Percentiles rank a stretch among this genome's conserved stretches.
phyloP scores from a whole-genome alignment of 1,139 yeast genomes.

The Yamadazyma siamensis region DNA sequence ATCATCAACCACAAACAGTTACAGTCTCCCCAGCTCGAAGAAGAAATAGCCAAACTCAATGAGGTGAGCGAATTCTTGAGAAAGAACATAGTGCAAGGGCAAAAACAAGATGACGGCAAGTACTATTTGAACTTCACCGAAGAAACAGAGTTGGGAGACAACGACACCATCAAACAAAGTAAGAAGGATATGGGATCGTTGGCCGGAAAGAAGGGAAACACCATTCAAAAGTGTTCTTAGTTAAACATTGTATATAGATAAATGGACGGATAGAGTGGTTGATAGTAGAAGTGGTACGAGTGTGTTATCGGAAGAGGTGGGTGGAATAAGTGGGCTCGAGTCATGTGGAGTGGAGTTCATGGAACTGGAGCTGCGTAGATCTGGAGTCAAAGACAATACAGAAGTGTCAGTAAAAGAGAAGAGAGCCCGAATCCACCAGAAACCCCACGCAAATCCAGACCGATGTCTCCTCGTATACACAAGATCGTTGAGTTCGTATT shows the following conservation, averaged over 20 bases:
- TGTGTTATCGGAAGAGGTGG: no score
- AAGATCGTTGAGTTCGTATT: no score
- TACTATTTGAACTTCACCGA: conserved; percentile 67
- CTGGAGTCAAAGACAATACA: no score
- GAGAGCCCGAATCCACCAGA: no score
- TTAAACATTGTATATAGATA: background rate
- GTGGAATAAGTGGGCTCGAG: no score
- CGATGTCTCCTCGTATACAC: no score
- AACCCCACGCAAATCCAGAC: no score
- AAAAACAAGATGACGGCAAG: conserved; percentile 42
- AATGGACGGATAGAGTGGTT: no score
- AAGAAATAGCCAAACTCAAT: conserved; percentile 59
- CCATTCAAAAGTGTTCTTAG: conserved; percentile 11
- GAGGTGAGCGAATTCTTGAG: conserved; percentile 68
- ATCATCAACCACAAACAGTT: conserved; percentile 38
- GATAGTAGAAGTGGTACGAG: no score
- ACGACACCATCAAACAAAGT: conserved; percentile 49
- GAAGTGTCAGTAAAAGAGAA: no score
- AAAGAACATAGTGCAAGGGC: conserved; percentile 83
- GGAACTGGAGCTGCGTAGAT: no score
- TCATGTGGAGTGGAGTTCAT: no score
- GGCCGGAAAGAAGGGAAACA: conserved; percentile 33
- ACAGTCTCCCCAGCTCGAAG: conserved; percentile 36
- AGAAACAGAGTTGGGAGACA: conserved; percentile 87
- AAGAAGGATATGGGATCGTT: conserved; percentile 37